Evolutionary conservation across 2,329 filamentous ascomycete genomes (phyloP), one percentile per base, ranked within the genome.

Genomic region (Penicillium sp.): DNA sequence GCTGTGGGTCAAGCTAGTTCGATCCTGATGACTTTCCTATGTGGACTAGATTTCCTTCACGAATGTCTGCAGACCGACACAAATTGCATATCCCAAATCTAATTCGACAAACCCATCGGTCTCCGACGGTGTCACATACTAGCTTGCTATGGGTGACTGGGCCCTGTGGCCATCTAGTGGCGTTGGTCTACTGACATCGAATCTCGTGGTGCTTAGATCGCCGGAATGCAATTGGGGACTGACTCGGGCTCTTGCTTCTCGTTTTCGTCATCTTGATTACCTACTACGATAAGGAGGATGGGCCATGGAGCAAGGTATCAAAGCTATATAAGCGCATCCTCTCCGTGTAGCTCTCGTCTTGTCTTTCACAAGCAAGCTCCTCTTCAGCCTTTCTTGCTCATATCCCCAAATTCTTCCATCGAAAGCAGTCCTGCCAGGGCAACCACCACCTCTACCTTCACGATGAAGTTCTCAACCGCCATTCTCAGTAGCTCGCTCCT

Each of bases 391-490:
- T 12, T 10, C 33, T 37, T 3, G 33, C 9, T 37, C 15, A 37
- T 5, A 18, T 20, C 4, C 20, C 15, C 33, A 18, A 37, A 3
- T 20, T 20, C 33, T 37, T 37, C 33, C 18, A 37, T 20, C 32
- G 10, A 10, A 20, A 18, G 7, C 7, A 35, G 15, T 8, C 33
- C 33, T 23, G 9, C 12, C 4, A 37, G 20, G 15, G 8, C 33
- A 37, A 37, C 3, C 8, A 37, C 6, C 3, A 23, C 7, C 6
- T 28, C 18, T 20, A 37, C 15, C 9, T 12, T 20, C 66, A 75
- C 55, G 39, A 81, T 81, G 79, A 80, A 77, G 70, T 66, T 77
- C 66, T 59, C 72, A 45, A 54, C 72, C 42, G 48, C 68, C 50
- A 56, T 72, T 15, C 7, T 66, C 35, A 55, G 64, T 52, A 62